Evolutionary conservation across 2,329 filamentous ascomycete genomes (phyloP), one percentile per base, ranked within the genome.

Genomic region (Epicoccum sorghinum): DNA sequence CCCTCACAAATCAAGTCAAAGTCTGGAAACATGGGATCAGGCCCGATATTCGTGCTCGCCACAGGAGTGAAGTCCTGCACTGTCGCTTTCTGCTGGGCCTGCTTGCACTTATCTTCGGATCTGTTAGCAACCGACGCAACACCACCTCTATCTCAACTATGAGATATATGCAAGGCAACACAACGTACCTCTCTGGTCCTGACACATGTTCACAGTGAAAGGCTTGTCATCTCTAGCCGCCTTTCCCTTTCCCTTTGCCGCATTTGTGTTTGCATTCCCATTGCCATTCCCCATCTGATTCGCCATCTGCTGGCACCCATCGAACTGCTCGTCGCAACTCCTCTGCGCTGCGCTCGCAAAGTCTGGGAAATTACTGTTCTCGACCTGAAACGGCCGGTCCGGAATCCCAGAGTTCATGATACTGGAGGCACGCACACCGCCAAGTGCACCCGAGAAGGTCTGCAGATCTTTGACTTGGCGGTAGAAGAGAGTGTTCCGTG

Each of bases 281-380:
- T 36, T 18, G 1, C 40, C 43, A 27, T n/a, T 43, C 33, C 24
- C 52, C 7, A 25, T 80, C 13, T 18, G 10, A 60, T 86, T 75
- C 37, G 71, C 71, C 44, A 44, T 40, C 29, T 59, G 10, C 29
- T 80, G 75, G 68, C 86, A 89, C 7, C 70, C 72, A 66, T 86
- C 86, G 71, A 85, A 82, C 76, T 89, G 84, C 42, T 85, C 81
- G 57, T 86, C 81, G 65, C 86, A 89, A 24, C 84, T 82, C 41
- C 86, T 78, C 73, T 86, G 81, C 33, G 80, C 77, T 14, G 86
- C 87, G 1, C 79, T 79, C 5, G 71, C 73, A 61, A 83, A 77
- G 65, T 82, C 81, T 22, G 81, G 79, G 68, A 89, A 89, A 7
- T 66, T 71, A 23, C 66, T 55, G 4, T 68, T 69, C 1, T 66